A percentile compares a stretch with the other conserved stretches of the same genome.
Conservation (phyloP, 2,329 filamentous ascomycete genomes). For the Neofusicoccum ribis region DNA sequence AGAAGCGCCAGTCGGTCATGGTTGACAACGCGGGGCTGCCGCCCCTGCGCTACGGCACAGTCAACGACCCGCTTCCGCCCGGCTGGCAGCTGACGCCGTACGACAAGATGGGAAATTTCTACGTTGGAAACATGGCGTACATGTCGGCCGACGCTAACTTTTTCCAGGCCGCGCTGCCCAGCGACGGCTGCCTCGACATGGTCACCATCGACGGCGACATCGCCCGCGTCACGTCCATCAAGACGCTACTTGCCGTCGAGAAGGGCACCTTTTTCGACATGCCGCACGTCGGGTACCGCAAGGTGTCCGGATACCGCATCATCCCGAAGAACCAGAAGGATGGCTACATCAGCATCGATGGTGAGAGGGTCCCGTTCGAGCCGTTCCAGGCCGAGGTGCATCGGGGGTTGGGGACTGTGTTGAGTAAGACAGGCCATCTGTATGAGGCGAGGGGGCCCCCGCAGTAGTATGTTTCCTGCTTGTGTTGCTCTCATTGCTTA, state of each 20-base stretch:
- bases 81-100: conserved; percentile 75
- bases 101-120: conserved; percentile 86
- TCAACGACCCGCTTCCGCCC: conserved; percentile 72
- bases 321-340: conserved; percentile 68
- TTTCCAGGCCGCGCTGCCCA: conserved; percentile 78
- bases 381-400: conserved; percentile 92
- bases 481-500: neutral
- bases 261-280: conserved; percentile 77
- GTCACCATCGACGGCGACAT: conserved; percentile 78
- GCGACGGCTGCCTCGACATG: conserved; percentile 84
- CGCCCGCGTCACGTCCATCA: conserved; percentile 63
- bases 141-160: conserved; percentile 88
- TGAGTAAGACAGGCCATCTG: conserved; percentile 69
- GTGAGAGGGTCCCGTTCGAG: conserved; percentile 81
- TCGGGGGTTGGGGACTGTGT: conserved; percentile 75
- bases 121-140: conserved; percentile 90
- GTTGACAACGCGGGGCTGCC: conserved; percentile 57
- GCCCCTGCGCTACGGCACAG: conserved; percentile 73
- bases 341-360: conserved; percentile 92
- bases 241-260: conserved; percentile 71
- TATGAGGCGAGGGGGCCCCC: conserved; percentile 60
- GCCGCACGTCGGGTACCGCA: conserved; percentile 74
- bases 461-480: neutral
- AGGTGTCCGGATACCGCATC: conserved; percentile 84
- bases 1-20: conserved; percentile 25